Base-by-base conservation (phyloP, 73 alveolate species). In the Tetrahymena thermophila region DNA sequence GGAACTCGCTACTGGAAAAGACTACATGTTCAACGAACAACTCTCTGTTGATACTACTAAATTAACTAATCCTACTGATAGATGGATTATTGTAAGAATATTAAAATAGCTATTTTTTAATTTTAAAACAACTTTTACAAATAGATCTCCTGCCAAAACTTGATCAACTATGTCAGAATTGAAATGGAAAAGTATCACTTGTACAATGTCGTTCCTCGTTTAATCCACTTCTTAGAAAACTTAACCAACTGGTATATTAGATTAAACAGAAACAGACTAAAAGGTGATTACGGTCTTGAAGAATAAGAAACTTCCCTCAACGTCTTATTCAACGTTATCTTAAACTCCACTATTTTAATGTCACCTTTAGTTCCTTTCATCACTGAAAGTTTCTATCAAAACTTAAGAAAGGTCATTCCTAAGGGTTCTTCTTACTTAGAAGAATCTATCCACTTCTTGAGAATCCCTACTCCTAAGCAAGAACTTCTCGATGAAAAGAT, bases 161-260 rank as follows among this genome's bases (percentile, higher is more conserved):
- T 99, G 71, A 96, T 99, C 94, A 96, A 98, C 97, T 97, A 96
- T 96, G 98, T 99, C 97, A 98, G 99, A 94, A 94, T 97, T 57
- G 99, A 99, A 96, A 97, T 99, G 99, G 99, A 98, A 85, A 96
- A 94, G 93, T 99, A 99, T 95, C 97, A 99, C 93, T 97, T 99
- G 44, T 98, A 99, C 96, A 98, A 99, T 21, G 99, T 99, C 21
- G 98, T 98, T 1, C 99, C 98, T 84, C 98, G 96, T 93, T 95
- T 99, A 94, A 96, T 99, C 56, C 93, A 96, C 93, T 99, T 98
- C 98, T 97, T 99, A 85, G 98, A 97, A 93, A 96, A 97, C 95
- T 96, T 99, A 84, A 99, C 99, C 56, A 99, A 99, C 97, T 98
- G 99, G 99, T 99, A 99, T 94, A 98, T 99, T 43, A 99, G 99